phyloP scores from a whole-genome alignment of 305 asterid genomes.

The Rubia peregrina region DNA sequence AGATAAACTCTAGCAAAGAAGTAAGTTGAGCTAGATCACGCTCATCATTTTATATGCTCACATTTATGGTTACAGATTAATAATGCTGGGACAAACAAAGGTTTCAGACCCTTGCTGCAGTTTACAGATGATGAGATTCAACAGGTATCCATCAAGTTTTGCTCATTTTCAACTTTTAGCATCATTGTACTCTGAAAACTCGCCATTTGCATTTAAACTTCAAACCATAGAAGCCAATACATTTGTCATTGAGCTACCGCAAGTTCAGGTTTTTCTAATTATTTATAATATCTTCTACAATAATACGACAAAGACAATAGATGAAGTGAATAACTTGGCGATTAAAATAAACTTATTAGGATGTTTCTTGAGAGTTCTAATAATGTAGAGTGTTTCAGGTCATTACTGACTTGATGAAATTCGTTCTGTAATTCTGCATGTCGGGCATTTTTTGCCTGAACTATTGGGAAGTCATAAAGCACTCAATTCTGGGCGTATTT shows the following conservation, averaged over 20 bases:
- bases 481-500: background rate
- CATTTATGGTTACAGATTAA: slow-evolving; percentile 50
- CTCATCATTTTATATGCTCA: slow-evolving; percentile 13
- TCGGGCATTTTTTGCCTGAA: background rate
- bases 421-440: background rate
- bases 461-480: background rate
- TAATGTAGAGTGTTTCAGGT: background rate
- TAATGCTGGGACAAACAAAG: slow-evolving; percentile 96
- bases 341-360: background rate
- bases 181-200: background rate
- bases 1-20: slow-evolving; percentile 3
- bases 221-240: background rate
- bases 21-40: background rate
- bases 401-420: background rate
- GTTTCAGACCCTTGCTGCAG: slow-evolving; percentile 89
- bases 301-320: background rate
- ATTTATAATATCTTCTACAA: background rate
- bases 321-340: background rate
- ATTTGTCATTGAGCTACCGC: background rate
- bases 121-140: slow-evolving; percentile 71
- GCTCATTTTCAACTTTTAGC: slow-evolving; percentile 3
- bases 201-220: background rate
- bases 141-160: slow-evolving; percentile 45
- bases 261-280: too few relatives aligned
- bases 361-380: too few relatives aligned